Percentiles rank a stretch among this genome's conserved stretches.
Conservation (phyloP, 176 grass and related monocot genomes). For the Otatea glauca region DNA sequence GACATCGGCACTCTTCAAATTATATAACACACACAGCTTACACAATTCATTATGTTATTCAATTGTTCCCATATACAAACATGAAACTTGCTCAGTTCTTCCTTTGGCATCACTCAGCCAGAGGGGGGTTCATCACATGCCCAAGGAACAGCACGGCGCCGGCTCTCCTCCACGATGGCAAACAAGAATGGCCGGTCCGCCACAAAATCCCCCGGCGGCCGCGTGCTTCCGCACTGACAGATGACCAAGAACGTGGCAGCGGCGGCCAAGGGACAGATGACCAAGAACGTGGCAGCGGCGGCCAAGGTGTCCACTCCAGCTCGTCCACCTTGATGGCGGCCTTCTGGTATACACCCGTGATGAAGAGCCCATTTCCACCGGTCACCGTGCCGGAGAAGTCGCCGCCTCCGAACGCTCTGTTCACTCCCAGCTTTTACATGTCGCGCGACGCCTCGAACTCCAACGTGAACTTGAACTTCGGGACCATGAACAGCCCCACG, state of each 20-base stretch:
- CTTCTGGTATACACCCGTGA: constrained; percentile 27
- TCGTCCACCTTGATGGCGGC: constrained; percentile 54
- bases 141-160: constrained; percentile 22
- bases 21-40: too few relatives aligned
- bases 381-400: constrained; percentile 51
- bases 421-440: neutral
- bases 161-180: constrained; percentile 23
- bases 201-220: constrained; percentile 33
- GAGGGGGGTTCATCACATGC: too few relatives aligned
- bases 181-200: constrained; percentile 38
- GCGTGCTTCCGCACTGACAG: rapidly evolving
- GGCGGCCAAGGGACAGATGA: rapidly evolving
- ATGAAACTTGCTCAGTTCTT: too few relatives aligned
- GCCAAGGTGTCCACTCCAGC: constrained; percentile 6
- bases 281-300: neutral
- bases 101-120: too few relatives aligned
- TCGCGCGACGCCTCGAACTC: constrained; percentile 40
- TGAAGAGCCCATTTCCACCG: constrained; percentile 18
- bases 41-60: too few relatives aligned
- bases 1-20: too few relatives aligned
- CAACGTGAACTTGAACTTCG: constrained; percentile 50
- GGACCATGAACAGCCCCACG: constrained; percentile 43
- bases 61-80: too few relatives aligned
- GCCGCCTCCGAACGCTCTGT: constrained; percentile 20
- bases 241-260: neutral